Evolutionary conservation across 306 rosid genomes (phyloP).

Genomic region (Castanospermum australe): DNA sequence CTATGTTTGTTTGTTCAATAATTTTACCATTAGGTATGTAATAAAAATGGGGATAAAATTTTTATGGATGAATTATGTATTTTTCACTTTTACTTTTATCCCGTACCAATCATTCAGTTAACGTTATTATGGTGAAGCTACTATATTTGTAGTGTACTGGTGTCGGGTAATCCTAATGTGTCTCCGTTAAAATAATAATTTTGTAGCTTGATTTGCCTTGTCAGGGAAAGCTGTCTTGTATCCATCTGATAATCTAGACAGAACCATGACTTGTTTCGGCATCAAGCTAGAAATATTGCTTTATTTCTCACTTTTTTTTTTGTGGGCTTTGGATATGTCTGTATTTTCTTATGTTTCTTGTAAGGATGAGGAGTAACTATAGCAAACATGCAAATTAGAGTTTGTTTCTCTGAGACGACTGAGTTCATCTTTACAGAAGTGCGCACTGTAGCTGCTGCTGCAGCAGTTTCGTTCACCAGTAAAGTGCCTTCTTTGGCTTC

Average conservation of each 20-base stretch:
- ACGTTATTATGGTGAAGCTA: background rate
- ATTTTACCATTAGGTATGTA: too few relatives aligned
- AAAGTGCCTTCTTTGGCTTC: slow-evolving; percentile 51
- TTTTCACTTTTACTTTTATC: too few relatives aligned
- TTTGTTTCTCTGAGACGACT: background rate
- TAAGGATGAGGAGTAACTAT: background rate
- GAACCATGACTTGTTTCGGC: background rate
- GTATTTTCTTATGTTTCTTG: too few relatives aligned
- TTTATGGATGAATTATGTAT: too few relatives aligned
- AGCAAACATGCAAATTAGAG: background rate
- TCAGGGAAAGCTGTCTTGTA: too few relatives aligned
- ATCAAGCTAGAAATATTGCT: too few relatives aligned
- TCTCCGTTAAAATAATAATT: too few relatives aligned
- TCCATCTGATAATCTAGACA: background rate
- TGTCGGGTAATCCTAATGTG: background rate
- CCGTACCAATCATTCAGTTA: too few relatives aligned
- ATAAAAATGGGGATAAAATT: too few relatives aligned
- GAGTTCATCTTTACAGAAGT: slow-evolving; percentile 52
- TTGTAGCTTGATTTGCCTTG: too few relatives aligned
- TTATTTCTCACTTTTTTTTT: background rate
- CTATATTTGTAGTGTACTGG: too few relatives aligned
- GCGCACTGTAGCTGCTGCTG: slow-evolving; percentile 62
- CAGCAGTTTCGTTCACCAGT: slow-evolving; percentile 51
- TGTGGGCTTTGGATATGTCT: background rate
- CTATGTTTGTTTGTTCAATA: too few relatives aligned